Evolutionary conservation across 192 early-diverging fungal genomes (phyloP), one percentile per base, ranked within the genome.

Genomic region (Rhizophagus prolifer): DNA sequence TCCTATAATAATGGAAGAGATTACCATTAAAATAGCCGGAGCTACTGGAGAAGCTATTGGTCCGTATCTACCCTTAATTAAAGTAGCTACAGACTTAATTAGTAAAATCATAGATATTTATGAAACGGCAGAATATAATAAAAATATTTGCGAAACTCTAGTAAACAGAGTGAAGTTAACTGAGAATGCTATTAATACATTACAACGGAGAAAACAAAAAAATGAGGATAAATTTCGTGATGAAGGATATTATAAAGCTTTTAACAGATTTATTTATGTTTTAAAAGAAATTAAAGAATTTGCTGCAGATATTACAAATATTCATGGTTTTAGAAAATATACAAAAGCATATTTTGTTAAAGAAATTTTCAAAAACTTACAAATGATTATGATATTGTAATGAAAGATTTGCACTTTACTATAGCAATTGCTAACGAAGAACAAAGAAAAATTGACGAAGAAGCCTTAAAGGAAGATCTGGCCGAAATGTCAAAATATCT

Each of bases 101-200:
- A 19, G 0, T 61, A 75, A 75, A 66, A 47, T 30, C 16, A 25
- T n/a, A 65, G 36, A 31, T 5, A 46, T 65, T 60, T 75, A 54
- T 75, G 41, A 65, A 30, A 23, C 23, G 19, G 74, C 74, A 12
- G 34, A 75, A 31, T 54, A 75, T 75, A 75, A 75, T n/a, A 47
- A 66, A 75, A 75, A 50, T 30, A 75, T 59, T 28, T 75, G 74
- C 64, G 9, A 47, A 9, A 62, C 31, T 9, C 8, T 75, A 58
- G 14, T 65, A 0, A 34, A 75, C n/a, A 41, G 74, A 9, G 74
- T 75, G 3, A 28, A 65, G 1, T 16, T 26, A 16, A 26, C 58
- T 9, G 14, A 34, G 14, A 26, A 2, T 26, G 74, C 62, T 13
- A 38, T 75, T 2, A 34, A 46, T n/a, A 21, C 31, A 64, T 31